Evolutionary conservation across 192 early-diverging fungal species (phyloP).

Genomic region (Obelidium mucronatum): DNA sequence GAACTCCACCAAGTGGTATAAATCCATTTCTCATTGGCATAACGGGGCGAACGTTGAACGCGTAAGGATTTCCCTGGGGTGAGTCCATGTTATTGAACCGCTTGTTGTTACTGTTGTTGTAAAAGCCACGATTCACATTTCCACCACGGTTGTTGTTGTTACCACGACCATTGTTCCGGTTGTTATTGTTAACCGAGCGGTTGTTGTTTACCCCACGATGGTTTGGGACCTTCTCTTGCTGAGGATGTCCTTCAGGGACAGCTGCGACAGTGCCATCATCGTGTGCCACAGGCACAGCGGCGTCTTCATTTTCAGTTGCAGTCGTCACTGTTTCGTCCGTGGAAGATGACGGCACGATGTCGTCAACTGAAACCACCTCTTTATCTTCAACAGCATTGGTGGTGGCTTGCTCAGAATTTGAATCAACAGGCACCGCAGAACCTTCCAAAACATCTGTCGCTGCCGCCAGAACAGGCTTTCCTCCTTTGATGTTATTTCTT

Average conservation of each 20-base stretch:
- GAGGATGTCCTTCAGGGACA: too few relatives aligned
- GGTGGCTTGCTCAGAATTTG: too few relatives aligned
- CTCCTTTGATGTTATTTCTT: neutral
- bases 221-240: too few relatives aligned
- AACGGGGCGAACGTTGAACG: neutral
- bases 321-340: too few relatives aligned
- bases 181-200: conserved; percentile 5
- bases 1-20: neutral
- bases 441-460: neutral
- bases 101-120: neutral
- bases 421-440: neutral
- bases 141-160: neutral
- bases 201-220: neutral
- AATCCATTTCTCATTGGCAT: neutral
- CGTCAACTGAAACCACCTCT: neutral
- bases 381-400: too few relatives aligned
- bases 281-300: neutral
- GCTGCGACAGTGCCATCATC: too few relatives aligned
- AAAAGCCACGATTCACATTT: neutral
- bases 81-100: neutral
- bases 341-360: too few relatives aligned
- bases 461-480: neutral
- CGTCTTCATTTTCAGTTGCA: neutral
- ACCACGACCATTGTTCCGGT: neutral
- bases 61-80: neutral